Conservation (phyloP, 2,329 filamentous ascomycete species). For the Calycina herbarum region DNA sequence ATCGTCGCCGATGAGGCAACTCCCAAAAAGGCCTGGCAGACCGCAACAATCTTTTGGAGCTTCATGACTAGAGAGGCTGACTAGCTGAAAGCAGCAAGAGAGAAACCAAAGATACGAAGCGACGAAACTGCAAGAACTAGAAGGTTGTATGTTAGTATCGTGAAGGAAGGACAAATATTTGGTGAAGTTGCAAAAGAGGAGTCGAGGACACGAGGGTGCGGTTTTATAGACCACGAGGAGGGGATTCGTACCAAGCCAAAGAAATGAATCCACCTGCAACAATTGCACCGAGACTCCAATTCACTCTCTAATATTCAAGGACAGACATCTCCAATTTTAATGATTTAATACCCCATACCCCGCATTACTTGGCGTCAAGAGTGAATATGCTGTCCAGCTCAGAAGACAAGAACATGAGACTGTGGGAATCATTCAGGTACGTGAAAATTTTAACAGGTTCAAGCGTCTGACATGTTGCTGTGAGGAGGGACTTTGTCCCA, state of each 20-base stretch:
- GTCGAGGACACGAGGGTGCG: not conserved
- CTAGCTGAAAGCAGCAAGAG: not conserved
- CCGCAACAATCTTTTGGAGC: not conserved
- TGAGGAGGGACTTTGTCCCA: not conserved
- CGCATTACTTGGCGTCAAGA: not conserved
- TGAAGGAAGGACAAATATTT: not conserved
- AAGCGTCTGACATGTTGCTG: conserved; percentile 1
- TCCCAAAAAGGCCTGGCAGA: not conserved
- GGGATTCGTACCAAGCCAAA: conserved; percentile 2
- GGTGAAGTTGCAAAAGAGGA: not conserved
- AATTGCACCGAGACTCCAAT: not conserved
- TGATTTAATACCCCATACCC: not conserved
- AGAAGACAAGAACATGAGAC: conserved; percentile 4
- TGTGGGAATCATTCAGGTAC: not conserved
- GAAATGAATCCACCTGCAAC: not conserved
- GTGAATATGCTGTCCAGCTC: not conserved
- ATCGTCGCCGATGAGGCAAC: conserved; percentile 43
- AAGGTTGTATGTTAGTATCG: not conserved
- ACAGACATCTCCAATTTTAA: not conserved
- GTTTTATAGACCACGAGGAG: not conserved
- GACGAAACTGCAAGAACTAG: not conserved
- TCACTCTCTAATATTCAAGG: not conserved
- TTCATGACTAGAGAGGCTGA: not conserved
- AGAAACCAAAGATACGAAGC: not conserved
- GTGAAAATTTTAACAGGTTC: not conserved